A percentile compares a stretch with the other conserved stretches of the same genome.
phyloP scores from a whole-genome alignment of 352 stramenopile species.

The Ochromonadaceae sp. region DNA sequence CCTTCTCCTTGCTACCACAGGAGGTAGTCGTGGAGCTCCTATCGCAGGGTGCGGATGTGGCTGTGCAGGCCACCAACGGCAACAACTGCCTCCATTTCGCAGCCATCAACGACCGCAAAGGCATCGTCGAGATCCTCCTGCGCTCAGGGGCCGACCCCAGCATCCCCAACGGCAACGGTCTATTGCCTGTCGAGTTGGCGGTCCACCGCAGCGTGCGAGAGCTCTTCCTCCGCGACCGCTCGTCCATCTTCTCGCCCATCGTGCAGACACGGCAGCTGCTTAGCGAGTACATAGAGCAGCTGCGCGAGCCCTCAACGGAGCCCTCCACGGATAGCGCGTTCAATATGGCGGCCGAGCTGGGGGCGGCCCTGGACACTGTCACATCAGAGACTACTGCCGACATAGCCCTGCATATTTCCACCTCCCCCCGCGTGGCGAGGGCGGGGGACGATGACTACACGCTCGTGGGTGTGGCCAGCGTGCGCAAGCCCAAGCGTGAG shows the following conservation, averaged over 20 bases:
- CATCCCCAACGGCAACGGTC: neutral
- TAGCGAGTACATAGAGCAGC: neutral
- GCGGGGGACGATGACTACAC: no score
- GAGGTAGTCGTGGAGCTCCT: conserved; percentile 10
- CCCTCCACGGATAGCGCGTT: no score
- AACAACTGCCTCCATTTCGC: neutral
- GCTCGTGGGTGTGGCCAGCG: no score
- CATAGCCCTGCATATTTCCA: no score
- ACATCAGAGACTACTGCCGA: no score
- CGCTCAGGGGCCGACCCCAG: conserved; percentile 2
- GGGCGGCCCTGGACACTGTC: no score
- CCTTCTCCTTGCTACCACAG: neutral
- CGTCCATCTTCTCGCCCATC: neutral
- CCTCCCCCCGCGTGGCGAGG: no score
- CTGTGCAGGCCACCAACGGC: no score
- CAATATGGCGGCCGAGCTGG: no score
- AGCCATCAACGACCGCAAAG: neutral
- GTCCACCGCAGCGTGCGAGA: neutral
- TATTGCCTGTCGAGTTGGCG: neutral
- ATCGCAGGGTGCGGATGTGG: neutral
- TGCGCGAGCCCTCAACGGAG: no score
- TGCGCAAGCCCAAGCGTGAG: no score
- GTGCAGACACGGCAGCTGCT: neutral
- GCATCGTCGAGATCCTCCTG: neutral
- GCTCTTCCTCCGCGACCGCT: neutral